Base-by-base conservation (phyloP, 306 rosid genomes). In the Trifolium fragiferum region DNA sequence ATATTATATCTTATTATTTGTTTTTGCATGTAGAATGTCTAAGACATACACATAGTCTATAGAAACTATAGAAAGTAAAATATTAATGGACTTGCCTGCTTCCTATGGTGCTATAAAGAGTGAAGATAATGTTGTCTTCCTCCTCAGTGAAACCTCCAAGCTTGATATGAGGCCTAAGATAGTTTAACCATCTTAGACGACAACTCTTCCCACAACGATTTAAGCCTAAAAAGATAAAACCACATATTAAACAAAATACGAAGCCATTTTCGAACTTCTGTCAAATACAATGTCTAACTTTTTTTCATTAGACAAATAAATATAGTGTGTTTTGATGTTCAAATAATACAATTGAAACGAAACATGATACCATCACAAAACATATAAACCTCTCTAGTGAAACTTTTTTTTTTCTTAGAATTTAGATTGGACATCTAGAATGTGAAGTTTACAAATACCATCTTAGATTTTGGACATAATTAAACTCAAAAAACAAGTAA, bases 101-200 rank as follows among this genome's bases (percentile, higher is more conserved):
- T 77, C 81, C 81, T 6, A 77, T 58, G 12, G 70, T 41, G 63
- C 21, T 11, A 77, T 68, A 77, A 59, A 77, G 76, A 10, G 50
- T 58, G 41, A 15, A 68, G 30, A 77, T 77, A 4, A 59, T 46
- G 10, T 68, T 59, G 5, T 77, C 76, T 68, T 77, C 81, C 61
- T 77, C 76, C 16, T 68, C 33, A 20, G 81, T 77, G 76, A 77
- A 77, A 59, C 81, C 76, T 68, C 81, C 81, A 68, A 58, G 81
- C 63, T 77, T 76, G 23, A 76, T 76, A 68, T 76, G 68, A 32
- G 81, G 81, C 75, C 81, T 68, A 0, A 76, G 60, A 58, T 76
- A 76, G 53, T 76, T 76, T 32, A 76, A 13, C 75, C 81, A 76
- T 58, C 81, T 76, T 33, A 76, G 51, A 58, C 81, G 75, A 76